These are phyloP conservation scores for Talaromyces sp. DNA, from an alignment of 2,329 filamentous ascomycete genomes.

Conservation along the genomic window DNA sequence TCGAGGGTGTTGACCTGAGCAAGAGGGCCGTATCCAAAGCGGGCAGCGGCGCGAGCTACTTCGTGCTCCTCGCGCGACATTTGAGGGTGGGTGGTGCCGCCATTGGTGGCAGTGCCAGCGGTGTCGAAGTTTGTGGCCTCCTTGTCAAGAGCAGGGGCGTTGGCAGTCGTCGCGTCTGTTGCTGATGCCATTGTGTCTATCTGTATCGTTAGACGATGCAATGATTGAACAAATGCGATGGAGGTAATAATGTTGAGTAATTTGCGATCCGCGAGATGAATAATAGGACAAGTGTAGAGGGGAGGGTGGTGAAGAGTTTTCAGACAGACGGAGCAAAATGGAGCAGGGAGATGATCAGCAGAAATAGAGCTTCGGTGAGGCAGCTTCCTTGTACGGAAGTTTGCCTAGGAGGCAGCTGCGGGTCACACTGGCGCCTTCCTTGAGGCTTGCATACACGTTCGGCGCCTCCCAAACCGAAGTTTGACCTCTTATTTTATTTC, in stretches of 20 bases:
- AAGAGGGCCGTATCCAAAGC: conserved; percentile 52
- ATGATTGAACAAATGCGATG: not conserved
- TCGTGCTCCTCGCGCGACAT: conserved; percentile 46
- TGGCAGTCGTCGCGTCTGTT: conserved; percentile 4
- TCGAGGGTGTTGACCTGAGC: conserved; percentile 48
- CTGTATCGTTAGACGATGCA: not conserved
- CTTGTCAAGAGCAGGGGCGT: conserved; percentile 8
- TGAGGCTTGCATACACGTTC: not conserved
- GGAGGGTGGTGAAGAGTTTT: not conserved
- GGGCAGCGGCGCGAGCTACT: conserved; percentile 44
- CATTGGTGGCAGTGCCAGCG: conserved; percentile 13
- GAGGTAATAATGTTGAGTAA: not conserved
- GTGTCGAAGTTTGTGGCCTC: conserved; percentile 8
- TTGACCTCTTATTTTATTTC: not conserved
- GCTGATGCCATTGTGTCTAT: not conserved
- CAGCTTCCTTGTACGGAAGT: conserved; percentile 1
- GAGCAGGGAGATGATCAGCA: not conserved
- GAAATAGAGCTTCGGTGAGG: not conserved
- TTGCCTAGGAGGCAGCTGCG: conserved; percentile 2
- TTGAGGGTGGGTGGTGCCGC: conserved; percentile 24
- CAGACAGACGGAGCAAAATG: not conserved
- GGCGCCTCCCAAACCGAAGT: not conserved
- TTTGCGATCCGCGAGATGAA: not conserved
- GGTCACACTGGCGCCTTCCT: not conserved
- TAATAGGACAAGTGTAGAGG: not conserved